Evolutionary conservation across 768 basidiomycete genomes (phyloP).

Genomic region (Leccinum barrowsii): DNA sequence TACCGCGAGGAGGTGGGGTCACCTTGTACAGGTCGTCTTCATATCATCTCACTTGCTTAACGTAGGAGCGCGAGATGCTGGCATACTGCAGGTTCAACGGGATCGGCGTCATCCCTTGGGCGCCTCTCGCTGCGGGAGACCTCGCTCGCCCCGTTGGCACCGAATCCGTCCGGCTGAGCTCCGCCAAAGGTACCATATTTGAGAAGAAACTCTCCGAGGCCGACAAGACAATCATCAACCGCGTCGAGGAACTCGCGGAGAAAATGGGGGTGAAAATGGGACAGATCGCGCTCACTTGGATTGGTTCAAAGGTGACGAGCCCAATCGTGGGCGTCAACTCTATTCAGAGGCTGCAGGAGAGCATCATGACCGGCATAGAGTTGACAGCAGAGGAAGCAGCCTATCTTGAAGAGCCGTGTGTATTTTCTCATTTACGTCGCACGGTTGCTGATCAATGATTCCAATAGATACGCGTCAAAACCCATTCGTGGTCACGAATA

Average conservation of each 20-base stretch:
- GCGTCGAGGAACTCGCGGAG: conserved; percentile 42
- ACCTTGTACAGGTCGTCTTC: not conserved
- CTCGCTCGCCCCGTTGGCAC: conserved; percentile 36
- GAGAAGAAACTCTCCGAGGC: conserved; percentile 27
- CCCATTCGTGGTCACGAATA: conserved; percentile 17
- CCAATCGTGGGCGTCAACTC: conserved; percentile 44
- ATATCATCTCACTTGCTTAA: not conserved
- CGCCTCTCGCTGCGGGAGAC: conserved; percentile 38
- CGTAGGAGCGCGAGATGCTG: conserved; percentile 44
- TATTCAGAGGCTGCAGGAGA: conserved; percentile 30
- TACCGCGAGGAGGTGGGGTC: conserved; percentile 49
- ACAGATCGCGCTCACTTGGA: conserved; percentile 47
- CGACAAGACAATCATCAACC: conserved; percentile 35
- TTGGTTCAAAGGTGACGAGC: conserved; percentile 36
- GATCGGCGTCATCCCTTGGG: conserved; percentile 51
- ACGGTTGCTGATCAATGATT: not conserved
- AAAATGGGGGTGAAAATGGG: conserved; percentile 41
- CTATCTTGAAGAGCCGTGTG: conserved; percentile 28
- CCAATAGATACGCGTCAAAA: conserved; percentile 20
- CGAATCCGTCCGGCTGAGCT: conserved; percentile 22
- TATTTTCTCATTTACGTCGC: not conserved
- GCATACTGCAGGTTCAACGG: conserved; percentile 45
- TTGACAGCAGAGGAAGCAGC: conserved; percentile 29
- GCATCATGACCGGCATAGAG: conserved; percentile 22
- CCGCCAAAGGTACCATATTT: conserved; percentile 29